Base-by-base conservation (phyloP, 2,329 filamentous ascomycete species). In the Pyrenochaeta sp. region DNA sequence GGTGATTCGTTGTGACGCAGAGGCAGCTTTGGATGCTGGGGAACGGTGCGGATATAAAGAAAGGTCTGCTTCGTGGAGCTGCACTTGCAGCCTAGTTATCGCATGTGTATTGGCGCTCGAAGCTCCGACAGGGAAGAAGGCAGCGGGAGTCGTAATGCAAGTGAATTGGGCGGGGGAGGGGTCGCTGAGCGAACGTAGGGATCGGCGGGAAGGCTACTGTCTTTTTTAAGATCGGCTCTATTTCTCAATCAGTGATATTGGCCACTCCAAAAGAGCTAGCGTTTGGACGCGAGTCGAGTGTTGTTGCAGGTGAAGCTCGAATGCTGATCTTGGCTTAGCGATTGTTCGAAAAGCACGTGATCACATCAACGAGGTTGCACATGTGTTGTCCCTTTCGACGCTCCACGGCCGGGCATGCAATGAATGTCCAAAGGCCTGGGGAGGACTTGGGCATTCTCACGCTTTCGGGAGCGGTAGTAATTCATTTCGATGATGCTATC, bases 11-110 rank as follows among this genome's bases (percentile, higher is more conserved):
- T 44, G 44, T 51, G 39, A 40, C 50, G 52, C 58, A 39, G 34
- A 53, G 48, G 47, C 42, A 51, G 51, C 25, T 25, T 36, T 15
- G 44, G 48, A n/a, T 42, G 24, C 44, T 15, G 19, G 48, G 15
- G 30, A 50, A 34, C 12, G 50, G 39, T 13, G 30, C 5, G n/a
- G 25, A 45, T 46, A 28, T 12, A 7, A 36, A 28, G 40, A 28
- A 40, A 36, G 40, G 44, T 54, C 25, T 52, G 43, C 28, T 47
- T 51, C 54, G 49, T 15, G 48, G 53, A 64, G 59, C 63, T 63
- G 62, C 56, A 56, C 54, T 52, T 54, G 63, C 59, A 63, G 61
- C 52, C 54, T 54, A 53, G 54, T 52, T 64, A 66, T 66, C 61
- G 63, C 63, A 64, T 64, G 54, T 60, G 58, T 55, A 39, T 45